Percentiles rank a stretch among this genome's conserved stretches.
These are phyloP conservation scores for Colletotrichum tamarilloi DNA, from an alignment of 2,329 filamentous ascomycete species.

Conservation along the genomic window DNA sequence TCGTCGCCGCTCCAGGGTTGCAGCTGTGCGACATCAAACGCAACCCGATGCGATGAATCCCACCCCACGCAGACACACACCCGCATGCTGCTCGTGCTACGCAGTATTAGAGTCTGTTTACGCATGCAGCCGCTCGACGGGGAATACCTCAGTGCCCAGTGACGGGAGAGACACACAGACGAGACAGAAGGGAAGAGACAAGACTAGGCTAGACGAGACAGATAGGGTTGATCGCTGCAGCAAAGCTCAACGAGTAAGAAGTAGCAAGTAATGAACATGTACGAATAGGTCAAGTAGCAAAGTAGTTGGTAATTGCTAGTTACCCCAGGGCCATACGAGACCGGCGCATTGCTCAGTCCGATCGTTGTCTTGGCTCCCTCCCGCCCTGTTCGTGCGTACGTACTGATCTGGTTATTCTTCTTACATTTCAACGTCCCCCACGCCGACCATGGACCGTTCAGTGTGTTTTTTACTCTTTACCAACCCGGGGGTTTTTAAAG, in stretches of 20 bases:
- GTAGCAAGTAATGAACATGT: not conserved
- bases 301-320: not conserved
- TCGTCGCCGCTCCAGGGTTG: constrained; percentile 26
- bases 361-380: constrained; percentile 14
- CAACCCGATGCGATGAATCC: constrained; percentile 20
- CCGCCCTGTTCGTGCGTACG: not conserved
- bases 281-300: not conserved
- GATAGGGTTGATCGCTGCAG: constrained; percentile 2
- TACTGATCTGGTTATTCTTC: not conserved
- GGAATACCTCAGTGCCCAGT: not conserved
- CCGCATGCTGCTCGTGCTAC: constrained; percentile 6
- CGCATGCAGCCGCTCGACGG: not conserved
- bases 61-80: constrained; percentile 17
- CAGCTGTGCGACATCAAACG: constrained; percentile 25
- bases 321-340: constrained; percentile 1
- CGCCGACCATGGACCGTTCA: not conserved
- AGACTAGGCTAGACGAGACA: not conserved
- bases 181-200: not conserved
- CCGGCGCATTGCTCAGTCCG: not conserved
- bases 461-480: too few species aligned
- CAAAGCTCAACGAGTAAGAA: not conserved
- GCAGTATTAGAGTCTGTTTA: not conserved
- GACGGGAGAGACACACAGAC: constrained; percentile 10
- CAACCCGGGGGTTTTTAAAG: not conserved
- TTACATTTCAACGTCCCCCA: not conserved